A percentile compares a stretch with the other conserved stretches of the same genome.
Conservation (phyloP, 2,329 filamentous ascomycete species). For the Claviceps pazoutovae region DNA sequence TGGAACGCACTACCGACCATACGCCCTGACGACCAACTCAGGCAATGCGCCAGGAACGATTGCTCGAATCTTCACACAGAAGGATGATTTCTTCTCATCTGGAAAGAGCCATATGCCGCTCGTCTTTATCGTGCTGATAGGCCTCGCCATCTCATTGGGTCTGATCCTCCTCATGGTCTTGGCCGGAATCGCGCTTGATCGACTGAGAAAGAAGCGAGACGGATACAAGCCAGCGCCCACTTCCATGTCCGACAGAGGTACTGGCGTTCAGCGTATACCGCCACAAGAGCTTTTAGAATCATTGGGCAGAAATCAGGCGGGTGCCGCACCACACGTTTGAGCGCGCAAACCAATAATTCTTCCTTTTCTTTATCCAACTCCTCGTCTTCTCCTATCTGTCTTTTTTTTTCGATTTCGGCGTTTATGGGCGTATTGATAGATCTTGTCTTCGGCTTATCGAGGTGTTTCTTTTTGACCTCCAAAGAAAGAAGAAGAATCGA, state of each 20-base stretch:
- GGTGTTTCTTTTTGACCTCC: not conserved
- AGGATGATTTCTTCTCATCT: constrained; percentile 58
- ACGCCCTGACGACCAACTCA: constrained; percentile 59
- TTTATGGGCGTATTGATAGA: not conserved
- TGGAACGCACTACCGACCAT: constrained; percentile 64
- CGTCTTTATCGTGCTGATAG: constrained; percentile 69
- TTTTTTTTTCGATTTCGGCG: not conserved
- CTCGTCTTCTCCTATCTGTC: not conserved
- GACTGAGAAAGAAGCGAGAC: constrained; percentile 61
- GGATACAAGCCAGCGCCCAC: constrained; percentile 70
- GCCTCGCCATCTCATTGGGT: constrained; percentile 62
- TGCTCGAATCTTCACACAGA: constrained; percentile 70
- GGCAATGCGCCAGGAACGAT: constrained; percentile 58
- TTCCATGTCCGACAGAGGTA: constrained; percentile 45
- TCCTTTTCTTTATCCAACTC: constrained; percentile 8
- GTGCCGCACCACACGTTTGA: constrained; percentile 36
- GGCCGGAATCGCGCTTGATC: constrained; percentile 60
- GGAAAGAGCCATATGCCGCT: constrained; percentile 47
- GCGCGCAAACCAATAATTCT: constrained; percentile 9
- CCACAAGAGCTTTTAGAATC: constrained; percentile 46
- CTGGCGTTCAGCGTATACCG: constrained; percentile 44
- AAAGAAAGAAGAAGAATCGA: not conserved
- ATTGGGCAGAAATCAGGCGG: constrained; percentile 32
- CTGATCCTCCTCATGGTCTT: constrained; percentile 67
- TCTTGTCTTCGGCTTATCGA: not conserved